A percentile compares a stretch with the other conserved stretches of the same genome.
These are phyloP conservation scores for Graphium sp. DNA, from an alignment of 2,329 filamentous ascomycete genomes.

Conservation along the genomic window DNA sequence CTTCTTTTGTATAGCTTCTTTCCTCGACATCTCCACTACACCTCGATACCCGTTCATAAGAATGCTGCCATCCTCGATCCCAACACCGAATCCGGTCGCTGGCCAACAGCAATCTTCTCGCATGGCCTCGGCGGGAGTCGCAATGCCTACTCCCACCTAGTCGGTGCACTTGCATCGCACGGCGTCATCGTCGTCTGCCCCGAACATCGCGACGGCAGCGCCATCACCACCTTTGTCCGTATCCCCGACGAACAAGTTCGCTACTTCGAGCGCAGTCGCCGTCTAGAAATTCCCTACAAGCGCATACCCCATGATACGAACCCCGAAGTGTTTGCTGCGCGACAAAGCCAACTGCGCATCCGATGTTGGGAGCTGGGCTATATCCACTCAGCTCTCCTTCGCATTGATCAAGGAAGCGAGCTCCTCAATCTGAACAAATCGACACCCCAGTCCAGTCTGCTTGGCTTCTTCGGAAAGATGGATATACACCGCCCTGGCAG, in stretches of 20 bases:
- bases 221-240: constrained; percentile 57
- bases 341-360: constrained; percentile 58
- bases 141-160: constrained; percentile 75
- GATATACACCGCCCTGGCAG: constrained; percentile 55
- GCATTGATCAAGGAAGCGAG: constrained; percentile 39
- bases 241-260: constrained; percentile 30
- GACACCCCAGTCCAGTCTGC: constrained; percentile 22
- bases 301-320: constrained; percentile 44
- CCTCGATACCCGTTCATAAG: constrained; percentile 54
- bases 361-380: constrained; percentile 66
- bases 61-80: constrained; percentile 47
- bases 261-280: constrained; percentile 15
- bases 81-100: constrained; percentile 32
- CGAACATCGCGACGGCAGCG: constrained; percentile 70
- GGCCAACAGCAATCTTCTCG: constrained; percentile 75
- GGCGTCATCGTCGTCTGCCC: constrained; percentile 67
- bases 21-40: constrained; percentile 56
- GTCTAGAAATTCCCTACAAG: constrained; percentile 25
- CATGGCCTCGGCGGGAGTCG: constrained; percentile 69
- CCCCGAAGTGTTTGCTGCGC: constrained; percentile 45
- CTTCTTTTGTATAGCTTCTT: constrained; percentile 36
- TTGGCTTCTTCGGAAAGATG: constrained; percentile 42
- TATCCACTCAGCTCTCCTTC: constrained; percentile 49
- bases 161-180: constrained; percentile 62
- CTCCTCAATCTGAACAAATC: constrained; percentile 36